These are phyloP conservation scores for Apiospora rasikravindrae DNA, from an alignment of 2,329 filamentous ascomycete genomes.

Conservation along the genomic window DNA sequence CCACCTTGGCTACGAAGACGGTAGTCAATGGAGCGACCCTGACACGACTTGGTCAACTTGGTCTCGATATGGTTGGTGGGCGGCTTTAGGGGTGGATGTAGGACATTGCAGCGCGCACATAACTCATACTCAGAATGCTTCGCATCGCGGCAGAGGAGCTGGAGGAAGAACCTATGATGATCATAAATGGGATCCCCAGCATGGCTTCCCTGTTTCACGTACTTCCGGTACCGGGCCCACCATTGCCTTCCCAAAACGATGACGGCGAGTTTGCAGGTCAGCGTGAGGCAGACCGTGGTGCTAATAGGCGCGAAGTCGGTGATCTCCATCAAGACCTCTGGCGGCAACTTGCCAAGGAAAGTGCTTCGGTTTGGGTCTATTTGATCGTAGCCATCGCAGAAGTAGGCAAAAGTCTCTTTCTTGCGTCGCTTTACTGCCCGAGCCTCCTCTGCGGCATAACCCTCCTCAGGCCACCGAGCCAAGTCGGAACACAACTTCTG, in stretches of 20 bases:
- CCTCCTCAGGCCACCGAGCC: too few species aligned
- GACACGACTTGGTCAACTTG: neutral
- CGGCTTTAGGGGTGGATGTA: neutral
- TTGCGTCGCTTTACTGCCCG: neutral
- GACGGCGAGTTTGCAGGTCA: neutral
- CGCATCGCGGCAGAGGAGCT: neutral
- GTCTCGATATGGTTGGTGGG: neutral
- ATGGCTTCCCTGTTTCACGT: neutral
- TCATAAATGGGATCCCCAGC: neutral
- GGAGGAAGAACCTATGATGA: neutral
- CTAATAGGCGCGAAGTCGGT: neutral
- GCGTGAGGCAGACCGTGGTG: neutral
- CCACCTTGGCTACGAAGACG: neutral
- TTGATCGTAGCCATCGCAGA: too few species aligned
- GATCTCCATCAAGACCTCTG: neutral
- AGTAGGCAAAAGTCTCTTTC: too few species aligned
- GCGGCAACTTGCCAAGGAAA: neutral
- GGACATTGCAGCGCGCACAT: neutral
- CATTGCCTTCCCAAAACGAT: neutral
- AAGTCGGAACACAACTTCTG: too few species aligned
- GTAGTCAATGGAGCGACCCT: neutral
- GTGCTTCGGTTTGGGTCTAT: neutral
- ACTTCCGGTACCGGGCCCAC: neutral
- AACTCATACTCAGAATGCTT: neutral
- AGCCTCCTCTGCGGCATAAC: too few species aligned